These are phyloP conservation scores for Carpinus viminea DNA, from an alignment of 306 rosid genomes.

Conservation along the genomic window DNA sequence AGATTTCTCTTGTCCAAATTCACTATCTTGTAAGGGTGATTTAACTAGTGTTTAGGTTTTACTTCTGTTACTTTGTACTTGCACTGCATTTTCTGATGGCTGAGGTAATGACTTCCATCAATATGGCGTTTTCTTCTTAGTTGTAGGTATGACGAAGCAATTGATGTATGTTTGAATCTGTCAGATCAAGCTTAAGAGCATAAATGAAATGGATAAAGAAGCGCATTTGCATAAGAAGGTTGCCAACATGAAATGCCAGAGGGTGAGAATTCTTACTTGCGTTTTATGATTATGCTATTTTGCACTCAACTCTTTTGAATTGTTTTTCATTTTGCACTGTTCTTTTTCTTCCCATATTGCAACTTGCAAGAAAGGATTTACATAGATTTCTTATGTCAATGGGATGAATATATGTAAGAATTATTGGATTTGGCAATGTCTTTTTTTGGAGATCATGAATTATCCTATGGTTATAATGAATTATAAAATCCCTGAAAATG, in stretches of 20 bases:
- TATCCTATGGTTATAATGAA: background rate
- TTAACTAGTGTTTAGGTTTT: no score
- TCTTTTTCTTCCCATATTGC: conserved; percentile 17
- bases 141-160: conserved; percentile 23
- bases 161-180: conserved; percentile 34
- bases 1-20: no score
- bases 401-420: background rate
- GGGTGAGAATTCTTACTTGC: conserved; percentile 47
- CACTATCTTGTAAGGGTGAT: no score
- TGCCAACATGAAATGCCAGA: conserved; percentile 65
- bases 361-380: conserved; percentile 18
- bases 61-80: no score
- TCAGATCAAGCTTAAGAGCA: conserved; percentile 38
- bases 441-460: background rate
- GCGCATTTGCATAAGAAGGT: conserved; percentile 50
- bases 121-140: background rate
- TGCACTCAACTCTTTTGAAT: conserved; percentile 11
- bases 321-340: background rate
- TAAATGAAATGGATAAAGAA: conserved; percentile 63
- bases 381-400: background rate
- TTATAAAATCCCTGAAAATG: background rate
- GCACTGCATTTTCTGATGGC: background rate
- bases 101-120: background rate
- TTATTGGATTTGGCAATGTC: background rate
- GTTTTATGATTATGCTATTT: conserved; percentile 2